Conservation (phyloP, 1,139 yeast genomes). For the Hemisphaericaspora subhashii region DNA sequence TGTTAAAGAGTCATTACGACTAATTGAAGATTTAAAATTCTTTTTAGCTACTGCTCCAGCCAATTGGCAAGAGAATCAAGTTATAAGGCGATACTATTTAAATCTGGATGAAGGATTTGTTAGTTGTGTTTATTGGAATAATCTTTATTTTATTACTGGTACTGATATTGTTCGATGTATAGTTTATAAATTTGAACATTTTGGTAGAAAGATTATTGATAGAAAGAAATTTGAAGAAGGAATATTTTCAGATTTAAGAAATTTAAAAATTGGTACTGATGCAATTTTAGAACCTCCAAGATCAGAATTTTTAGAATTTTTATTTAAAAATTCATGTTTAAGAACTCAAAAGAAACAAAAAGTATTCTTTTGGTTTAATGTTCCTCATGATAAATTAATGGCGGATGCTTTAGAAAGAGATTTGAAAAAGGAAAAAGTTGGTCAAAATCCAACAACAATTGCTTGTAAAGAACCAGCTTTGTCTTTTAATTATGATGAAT, state of each 20-base stretch:
- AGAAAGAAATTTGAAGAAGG: constrained; percentile 97
- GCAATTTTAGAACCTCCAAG: constrained; percentile 88
- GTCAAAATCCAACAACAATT: constrained; percentile 60
- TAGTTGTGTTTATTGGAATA: constrained; percentile 91
- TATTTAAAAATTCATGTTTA: constrained; percentile 82
- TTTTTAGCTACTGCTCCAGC: constrained; percentile 93
- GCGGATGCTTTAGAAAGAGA: constrained; percentile 95
- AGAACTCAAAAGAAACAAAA: constrained; percentile 96
- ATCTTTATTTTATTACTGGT: constrained; percentile 87
- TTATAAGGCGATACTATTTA: constrained; percentile 79
- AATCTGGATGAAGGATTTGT: constrained; percentile 90
- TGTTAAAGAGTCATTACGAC: constrained; percentile 53
- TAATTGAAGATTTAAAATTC: constrained; percentile 76
- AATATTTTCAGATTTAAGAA: constrained; percentile 84
- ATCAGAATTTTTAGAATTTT: constrained; percentile 79
- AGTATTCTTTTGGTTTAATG: constrained; percentile 96
- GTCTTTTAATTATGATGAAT: constrained; percentile 56
- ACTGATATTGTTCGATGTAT: constrained; percentile 94
- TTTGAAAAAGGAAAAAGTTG: constrained; percentile 68
- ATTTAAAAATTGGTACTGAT: constrained; percentile 82
- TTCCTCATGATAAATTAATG: constrained; percentile 89
- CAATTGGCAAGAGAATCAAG: constrained; percentile 88
- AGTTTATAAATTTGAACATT: constrained; percentile 83
- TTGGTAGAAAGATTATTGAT: constrained; percentile 82
- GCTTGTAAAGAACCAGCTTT: constrained; percentile 63